Conservation (phyloP, 169 alveolate genomes). For the Eimeria necatrix region DNA sequence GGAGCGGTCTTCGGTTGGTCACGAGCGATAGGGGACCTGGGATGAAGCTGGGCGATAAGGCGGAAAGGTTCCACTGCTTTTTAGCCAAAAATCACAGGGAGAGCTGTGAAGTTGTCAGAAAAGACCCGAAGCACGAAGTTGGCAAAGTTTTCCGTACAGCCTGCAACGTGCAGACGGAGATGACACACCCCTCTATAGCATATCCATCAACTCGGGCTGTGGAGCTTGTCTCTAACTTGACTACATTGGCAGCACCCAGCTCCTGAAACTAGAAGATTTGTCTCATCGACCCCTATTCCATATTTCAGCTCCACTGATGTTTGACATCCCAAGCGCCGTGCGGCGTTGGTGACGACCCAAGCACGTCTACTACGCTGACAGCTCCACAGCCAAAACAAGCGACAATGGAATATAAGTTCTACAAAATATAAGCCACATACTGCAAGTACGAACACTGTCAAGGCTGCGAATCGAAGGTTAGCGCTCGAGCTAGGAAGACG, state of each 20-base stretch:
- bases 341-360: slow-evolving; percentile 9
- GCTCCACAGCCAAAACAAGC: slow-evolving; percentile 1
- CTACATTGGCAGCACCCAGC: no score
- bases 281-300: neutral
- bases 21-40: neutral
- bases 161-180: slow-evolving; percentile 46
- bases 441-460: slow-evolving; percentile 14
- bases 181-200: slow-evolving; percentile 16
- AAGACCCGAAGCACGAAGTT: slow-evolving; percentile 34
- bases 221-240: no score
- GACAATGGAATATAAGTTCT: neutral
- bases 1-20: neutral
- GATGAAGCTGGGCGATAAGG: slow-evolving; percentile 40
- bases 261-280: no score
- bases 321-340: slow-evolving; percentile 34
- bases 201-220: no score
- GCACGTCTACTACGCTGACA: slow-evolving; percentile 26
- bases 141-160: neutral
- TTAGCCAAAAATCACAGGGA: neutral
- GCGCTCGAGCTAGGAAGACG: slow-evolving; percentile 60
- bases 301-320: neutral
- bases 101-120: slow-evolving; percentile 23
- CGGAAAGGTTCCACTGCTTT: neutral
- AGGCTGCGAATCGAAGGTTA: slow-evolving; percentile 67
- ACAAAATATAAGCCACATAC: neutral